Conservation (phyloP, 306 rosid species). For the Aeschynomene evenia region DNA sequence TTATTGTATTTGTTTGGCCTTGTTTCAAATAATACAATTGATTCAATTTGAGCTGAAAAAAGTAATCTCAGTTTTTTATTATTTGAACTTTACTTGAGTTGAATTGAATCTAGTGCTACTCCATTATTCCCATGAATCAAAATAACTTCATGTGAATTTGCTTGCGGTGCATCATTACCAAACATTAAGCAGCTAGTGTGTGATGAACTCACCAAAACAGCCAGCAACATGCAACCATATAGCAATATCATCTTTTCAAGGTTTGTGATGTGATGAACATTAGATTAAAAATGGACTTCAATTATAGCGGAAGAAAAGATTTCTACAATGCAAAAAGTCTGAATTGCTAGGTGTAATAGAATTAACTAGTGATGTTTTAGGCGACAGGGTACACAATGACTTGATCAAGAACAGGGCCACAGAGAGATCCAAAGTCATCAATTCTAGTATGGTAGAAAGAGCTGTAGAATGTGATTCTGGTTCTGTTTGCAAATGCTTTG, state of each 20-base stretch:
- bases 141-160: not conserved
- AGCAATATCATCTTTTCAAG: not conserved
- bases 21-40: not conserved
- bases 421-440: constrained; percentile 73
- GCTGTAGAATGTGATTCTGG: constrained; percentile 83
- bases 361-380: constrained; percentile 5
- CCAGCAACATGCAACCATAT: no score
- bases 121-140: no score
- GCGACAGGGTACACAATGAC: constrained; percentile 53
- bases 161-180: not conserved
- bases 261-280: constrained; percentile 23
- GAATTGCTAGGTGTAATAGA: not conserved
- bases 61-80: not conserved
- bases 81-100: no score
- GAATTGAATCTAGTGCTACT: not conserved
- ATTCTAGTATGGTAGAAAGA: constrained; percentile 75
- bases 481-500: constrained; percentile 56
- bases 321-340: constrained; percentile 38
- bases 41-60: constrained; percentile 8
- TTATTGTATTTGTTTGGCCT: constrained; percentile 26
- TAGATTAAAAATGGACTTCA: not conserved
- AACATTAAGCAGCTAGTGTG: no score
- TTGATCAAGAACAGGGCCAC: constrained; percentile 85
- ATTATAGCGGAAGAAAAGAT: not conserved
- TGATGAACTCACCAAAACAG: no score